Evolutionary conservation across 108 stramenopile species (phyloP).

Genomic region (Seminavis robusta): DNA sequence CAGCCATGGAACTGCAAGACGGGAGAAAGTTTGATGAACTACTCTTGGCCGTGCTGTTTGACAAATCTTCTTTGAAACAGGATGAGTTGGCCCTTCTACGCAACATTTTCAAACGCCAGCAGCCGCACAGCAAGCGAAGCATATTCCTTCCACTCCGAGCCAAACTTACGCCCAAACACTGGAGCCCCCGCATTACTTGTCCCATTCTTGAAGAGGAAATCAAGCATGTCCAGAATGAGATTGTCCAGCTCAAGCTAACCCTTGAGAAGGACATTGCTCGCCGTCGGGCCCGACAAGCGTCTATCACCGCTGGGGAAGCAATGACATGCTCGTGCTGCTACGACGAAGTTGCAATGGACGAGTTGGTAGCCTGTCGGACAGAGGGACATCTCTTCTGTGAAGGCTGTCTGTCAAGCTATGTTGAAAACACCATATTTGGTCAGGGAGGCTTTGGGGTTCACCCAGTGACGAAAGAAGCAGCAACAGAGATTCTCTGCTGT

Average conservation of each 20-base stretch:
- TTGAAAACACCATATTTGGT: slow-evolving; percentile 64
- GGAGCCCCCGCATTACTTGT: slow-evolving; percentile 7
- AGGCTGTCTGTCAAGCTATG: slow-evolving; percentile 55
- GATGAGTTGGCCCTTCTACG: slow-evolving; percentile 1
- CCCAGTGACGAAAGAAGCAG: slow-evolving; percentile 23
- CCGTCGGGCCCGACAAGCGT: slow-evolving; percentile 5
- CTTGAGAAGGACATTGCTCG: slow-evolving; percentile 4
- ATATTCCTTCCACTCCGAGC: background rate
- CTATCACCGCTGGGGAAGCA: slow-evolving; percentile 12
- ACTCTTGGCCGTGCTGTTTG: slow-evolving; percentile 5
- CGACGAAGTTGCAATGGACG: slow-evolving; percentile 55
- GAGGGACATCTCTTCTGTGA: slow-evolving; percentile 76
- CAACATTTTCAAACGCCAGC: background rate
- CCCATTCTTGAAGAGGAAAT: slow-evolving; percentile 24
- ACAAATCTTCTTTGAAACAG: background rate
- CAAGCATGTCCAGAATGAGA: slow-evolving; percentile 19
- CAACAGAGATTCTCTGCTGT: slow-evolving; percentile 66
- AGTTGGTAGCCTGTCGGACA: slow-evolving; percentile 65
- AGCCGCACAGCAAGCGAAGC: background rate
- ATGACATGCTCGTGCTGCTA: slow-evolving; percentile 75
- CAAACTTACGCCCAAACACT: slow-evolving; percentile 1
- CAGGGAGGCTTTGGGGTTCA: slow-evolving; percentile 51
- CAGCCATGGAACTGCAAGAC: background rate
- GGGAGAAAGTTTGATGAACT: slow-evolving; percentile 5
- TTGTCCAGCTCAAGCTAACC: slow-evolving; percentile 21